Evolutionary conservation across 805 yeast genomes (phyloP).

Genomic region (Lachancea nothofagi): DNA sequence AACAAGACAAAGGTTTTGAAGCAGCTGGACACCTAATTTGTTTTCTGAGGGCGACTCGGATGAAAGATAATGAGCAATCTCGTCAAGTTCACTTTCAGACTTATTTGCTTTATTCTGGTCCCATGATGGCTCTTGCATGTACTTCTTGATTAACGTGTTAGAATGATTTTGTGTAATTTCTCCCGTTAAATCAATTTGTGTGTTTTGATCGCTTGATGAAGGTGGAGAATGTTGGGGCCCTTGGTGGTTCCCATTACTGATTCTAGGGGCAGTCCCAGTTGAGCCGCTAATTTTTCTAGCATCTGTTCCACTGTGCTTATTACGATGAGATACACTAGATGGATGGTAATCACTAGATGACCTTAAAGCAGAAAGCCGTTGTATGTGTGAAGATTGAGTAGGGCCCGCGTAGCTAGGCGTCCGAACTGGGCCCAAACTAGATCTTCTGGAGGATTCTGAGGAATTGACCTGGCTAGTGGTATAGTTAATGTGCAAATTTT

Average conservation of each 20-base stretch:
- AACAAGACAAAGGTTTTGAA: slow-evolving; percentile 9
- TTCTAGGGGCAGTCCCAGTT: slow-evolving; percentile 11
- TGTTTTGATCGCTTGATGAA: slow-evolving; percentile 1
- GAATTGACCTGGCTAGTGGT: slow-evolving; percentile 10
- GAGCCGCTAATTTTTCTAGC: slow-evolving; percentile 2
- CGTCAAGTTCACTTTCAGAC: slow-evolving; percentile 2
- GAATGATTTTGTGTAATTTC: slow-evolving; percentile 23
- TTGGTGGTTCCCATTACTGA: slow-evolving; percentile 6
- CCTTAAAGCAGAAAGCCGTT: slow-evolving; percentile 5
- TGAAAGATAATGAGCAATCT: slow-evolving; percentile 13
- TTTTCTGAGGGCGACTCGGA: slow-evolving; percentile 25
- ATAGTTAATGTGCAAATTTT: slow-evolving; percentile 24
- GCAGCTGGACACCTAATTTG: slow-evolving; percentile 17
- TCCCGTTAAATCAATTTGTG: slow-evolving; percentile 27
- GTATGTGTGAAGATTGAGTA: slow-evolving; percentile 18
- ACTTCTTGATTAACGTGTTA: slow-evolving; percentile 25
- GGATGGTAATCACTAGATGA: slow-evolving; percentile 9
- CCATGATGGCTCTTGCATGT: slow-evolving; percentile 15
- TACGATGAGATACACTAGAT: slow-evolving; percentile 9
- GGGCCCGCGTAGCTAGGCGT: slow-evolving; percentile 32
- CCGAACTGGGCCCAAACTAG: slow-evolving; percentile 26
- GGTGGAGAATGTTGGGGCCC: slow-evolving; percentile 12
- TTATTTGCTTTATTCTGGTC: background rate
- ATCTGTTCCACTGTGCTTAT: slow-evolving; percentile 13
- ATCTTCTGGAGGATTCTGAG: slow-evolving; percentile 40